These are phyloP conservation scores for Fusarium udum DNA, from an alignment of 2,329 filamentous ascomycete genomes.

Conservation along the genomic window DNA sequence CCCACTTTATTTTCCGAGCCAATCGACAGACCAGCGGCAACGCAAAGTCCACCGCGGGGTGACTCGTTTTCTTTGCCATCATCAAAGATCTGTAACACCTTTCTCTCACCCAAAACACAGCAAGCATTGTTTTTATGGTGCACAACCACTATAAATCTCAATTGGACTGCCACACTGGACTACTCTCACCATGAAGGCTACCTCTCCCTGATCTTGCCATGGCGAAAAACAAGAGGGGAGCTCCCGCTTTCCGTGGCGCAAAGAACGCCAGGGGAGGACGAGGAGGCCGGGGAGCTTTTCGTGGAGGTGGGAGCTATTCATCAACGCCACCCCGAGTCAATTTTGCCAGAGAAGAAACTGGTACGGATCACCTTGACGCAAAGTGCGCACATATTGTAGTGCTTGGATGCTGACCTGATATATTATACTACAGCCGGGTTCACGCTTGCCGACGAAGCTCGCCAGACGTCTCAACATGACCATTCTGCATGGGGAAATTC, in stretches of 20 bases:
- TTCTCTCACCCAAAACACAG: background rate
- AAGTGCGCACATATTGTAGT: background rate
- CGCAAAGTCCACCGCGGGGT: constrained; percentile 21
- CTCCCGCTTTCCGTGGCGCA: constrained; percentile 28
- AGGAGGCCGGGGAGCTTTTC: constrained; percentile 23
- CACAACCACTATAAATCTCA: background rate
- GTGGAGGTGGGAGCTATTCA: constrained; percentile 16
- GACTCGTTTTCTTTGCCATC: constrained; percentile 33
- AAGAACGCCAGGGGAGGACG: constrained; percentile 32
- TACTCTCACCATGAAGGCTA: constrained; percentile 20
- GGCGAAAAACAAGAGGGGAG: constrained; percentile 41
- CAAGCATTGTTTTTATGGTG: background rate
- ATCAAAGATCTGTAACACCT: background rate
- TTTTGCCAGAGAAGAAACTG: constrained; percentile 15
- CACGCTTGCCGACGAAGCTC: constrained; percentile 58
- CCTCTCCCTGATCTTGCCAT: constrained; percentile 13
- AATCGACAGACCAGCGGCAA: constrained; percentile 16
- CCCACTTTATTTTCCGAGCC: constrained; percentile 7
- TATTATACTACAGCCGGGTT: constrained; percentile 34
- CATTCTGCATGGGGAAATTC: constrained; percentile 52
- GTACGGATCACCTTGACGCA: constrained; percentile 12
- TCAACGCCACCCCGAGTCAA: constrained; percentile 3
- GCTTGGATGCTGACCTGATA: constrained; percentile 10
- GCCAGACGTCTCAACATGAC: constrained; percentile 59
- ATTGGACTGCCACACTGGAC: background rate